phyloP scores from a whole-genome alignment of 768 basidiomycete genomes.

The Leccinum imitatum region DNA sequence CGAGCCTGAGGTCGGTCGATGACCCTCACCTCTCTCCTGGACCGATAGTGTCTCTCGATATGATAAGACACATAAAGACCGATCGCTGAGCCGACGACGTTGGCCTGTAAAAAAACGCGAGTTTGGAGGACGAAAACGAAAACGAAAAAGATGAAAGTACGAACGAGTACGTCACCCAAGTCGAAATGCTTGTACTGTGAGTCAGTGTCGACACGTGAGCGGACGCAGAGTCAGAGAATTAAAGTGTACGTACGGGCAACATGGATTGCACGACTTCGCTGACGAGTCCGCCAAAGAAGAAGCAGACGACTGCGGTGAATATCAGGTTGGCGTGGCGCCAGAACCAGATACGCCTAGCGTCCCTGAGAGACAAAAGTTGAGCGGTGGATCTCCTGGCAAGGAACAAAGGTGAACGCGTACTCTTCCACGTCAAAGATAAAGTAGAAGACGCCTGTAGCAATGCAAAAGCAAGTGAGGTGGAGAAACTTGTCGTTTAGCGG shows the following conservation, averaged over 20 bases:
- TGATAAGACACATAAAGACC: slow-evolving; percentile 68
- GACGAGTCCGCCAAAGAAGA: slow-evolving; percentile 77
- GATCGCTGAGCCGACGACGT: slow-evolving; percentile 67
- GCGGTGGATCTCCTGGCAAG: not conserved
- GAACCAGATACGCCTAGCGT: slow-evolving; percentile 80
- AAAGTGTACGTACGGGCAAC: slow-evolving; percentile 54
- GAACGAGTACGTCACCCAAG: slow-evolving; percentile 67
- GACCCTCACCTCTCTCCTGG: slow-evolving; percentile 65
- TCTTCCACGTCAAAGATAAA: slow-evolving; percentile 88
- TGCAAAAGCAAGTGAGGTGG: slow-evolving; percentile 72
- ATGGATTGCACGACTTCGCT: slow-evolving; percentile 81
- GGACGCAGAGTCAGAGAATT: not conserved
- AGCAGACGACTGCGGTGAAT: slow-evolving; percentile 66
- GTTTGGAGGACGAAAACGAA: not conserved
- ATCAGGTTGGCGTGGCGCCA: slow-evolving; percentile 75
- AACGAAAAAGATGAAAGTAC: slow-evolving; percentile 15
- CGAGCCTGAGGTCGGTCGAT: not conserved
- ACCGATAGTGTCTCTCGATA: slow-evolving; percentile 73
- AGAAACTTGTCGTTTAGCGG: slow-evolving; percentile 79
- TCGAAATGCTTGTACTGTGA: slow-evolving; percentile 72
- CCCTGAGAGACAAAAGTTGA: slow-evolving; percentile 41
- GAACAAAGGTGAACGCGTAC: slow-evolving; percentile 42
- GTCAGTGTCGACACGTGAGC: not conserved
- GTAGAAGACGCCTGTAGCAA: slow-evolving; percentile 81
- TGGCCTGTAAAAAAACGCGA: slow-evolving; percentile 52